Conservation (phyloP, 345 rosid species). For the Microcos paniculata region DNA sequence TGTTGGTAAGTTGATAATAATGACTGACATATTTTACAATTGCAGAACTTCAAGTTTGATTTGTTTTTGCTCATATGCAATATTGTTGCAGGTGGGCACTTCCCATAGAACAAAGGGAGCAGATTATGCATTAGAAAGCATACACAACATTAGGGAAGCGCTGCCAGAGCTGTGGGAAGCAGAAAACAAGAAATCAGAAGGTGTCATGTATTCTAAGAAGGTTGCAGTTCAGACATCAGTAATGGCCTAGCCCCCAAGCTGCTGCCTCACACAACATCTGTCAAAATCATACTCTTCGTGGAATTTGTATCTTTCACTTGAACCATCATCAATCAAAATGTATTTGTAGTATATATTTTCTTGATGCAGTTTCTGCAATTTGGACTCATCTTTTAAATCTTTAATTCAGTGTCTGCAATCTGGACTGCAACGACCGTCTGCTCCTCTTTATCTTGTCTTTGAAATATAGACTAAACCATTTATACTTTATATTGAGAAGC, state of each 20-base stretch:
- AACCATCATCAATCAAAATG: constrained; percentile 11
- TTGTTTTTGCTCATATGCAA: neutral
- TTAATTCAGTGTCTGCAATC: neutral
- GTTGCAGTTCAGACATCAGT: constrained; percentile 68
- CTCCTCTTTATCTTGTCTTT: neutral
- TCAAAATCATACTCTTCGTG: neutral
- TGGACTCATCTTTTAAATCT: neutral
- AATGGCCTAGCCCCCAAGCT: constrained; percentile 36
- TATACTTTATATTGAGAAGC: too few relatives aligned
- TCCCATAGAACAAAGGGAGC: constrained; percentile 61
- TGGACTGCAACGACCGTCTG: neutral
- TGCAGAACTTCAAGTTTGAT: neutral
- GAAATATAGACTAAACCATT: too few relatives aligned
- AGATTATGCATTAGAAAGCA: constrained; percentile 75
- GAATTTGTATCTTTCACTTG: neutral
- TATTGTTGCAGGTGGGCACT: constrained; percentile 56
- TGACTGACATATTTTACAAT: neutral
- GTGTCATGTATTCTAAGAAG: constrained; percentile 31
- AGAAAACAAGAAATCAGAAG: constrained; percentile 36
- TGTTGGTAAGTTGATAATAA: constrained; percentile 44
- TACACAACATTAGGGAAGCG: constrained; percentile 81
- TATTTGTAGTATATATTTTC: too few relatives aligned
- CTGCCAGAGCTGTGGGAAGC: constrained; percentile 71
- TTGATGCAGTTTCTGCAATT: neutral
- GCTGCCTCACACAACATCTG: neutral